A percentile compares a stretch with the other conserved stretches of the same genome.
Evolutionary conservation across 163 green algal species (phyloP).

Genomic region (Scenedesmus sp.): DNA sequence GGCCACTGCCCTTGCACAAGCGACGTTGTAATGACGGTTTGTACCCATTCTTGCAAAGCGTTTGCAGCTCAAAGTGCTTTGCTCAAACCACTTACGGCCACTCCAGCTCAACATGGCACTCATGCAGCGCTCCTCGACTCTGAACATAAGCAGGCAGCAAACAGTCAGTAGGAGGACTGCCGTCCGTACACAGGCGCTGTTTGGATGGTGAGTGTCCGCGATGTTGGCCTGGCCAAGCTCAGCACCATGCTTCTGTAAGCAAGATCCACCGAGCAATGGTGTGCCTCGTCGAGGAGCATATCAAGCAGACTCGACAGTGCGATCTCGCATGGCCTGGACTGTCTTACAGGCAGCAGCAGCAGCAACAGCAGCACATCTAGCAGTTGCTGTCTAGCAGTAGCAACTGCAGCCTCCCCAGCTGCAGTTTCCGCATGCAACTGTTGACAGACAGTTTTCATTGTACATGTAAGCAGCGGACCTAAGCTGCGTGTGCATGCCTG

Average conservation of each 20-base stretch:
- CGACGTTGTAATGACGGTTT: not conserved
- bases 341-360: not conserved
- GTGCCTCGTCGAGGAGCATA: not conserved
- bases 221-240: not conserved
- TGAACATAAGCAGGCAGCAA: not conserved
- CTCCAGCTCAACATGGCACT: not conserved
- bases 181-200: constrained; percentile 23
- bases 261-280: not conserved
- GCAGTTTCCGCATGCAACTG: too few species aligned
- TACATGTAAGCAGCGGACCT: too few species aligned
- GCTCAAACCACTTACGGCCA: not conserved
- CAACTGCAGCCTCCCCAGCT: too few species aligned
- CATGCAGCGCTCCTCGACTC: not conserved
- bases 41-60: not conserved
- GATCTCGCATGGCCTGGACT: not conserved
- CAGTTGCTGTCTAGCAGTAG: not conserved
- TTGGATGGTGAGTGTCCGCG: constrained; percentile 23
- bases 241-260: not conserved
- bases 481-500: too few species aligned
- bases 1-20: not conserved
- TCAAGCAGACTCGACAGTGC: not conserved
- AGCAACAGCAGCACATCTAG: not conserved
- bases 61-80: not conserved
- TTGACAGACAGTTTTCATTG: too few species aligned
- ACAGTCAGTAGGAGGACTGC: not conserved